phyloP scores from a whole-genome alignment of 2,329 filamentous ascomycete species.

The Diaporthe velutina region DNA sequence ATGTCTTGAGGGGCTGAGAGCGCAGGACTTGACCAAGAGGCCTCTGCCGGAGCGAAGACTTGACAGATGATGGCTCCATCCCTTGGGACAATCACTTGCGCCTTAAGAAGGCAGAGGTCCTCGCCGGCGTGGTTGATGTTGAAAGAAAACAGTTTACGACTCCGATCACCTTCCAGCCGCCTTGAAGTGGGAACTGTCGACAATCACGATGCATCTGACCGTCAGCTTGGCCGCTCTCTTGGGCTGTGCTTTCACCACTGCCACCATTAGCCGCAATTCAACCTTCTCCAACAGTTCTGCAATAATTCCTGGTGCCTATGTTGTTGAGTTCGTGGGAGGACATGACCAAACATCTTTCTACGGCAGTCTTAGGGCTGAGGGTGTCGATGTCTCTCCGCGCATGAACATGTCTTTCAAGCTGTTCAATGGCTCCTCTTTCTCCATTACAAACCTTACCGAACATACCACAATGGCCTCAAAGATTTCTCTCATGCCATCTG shows the following conservation, averaged over 20 bases:
- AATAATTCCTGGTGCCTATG: constrained; percentile 36
- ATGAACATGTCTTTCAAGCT: constrained; percentile 42
- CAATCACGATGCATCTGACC: constrained; percentile 12
- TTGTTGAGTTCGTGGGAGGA: constrained; percentile 44
- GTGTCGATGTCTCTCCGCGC: constrained; percentile 39
- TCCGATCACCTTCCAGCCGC: not conserved
- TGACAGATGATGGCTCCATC: no score
- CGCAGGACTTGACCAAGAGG: no score
- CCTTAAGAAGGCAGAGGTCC: not conserved
- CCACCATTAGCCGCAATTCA: not conserved
- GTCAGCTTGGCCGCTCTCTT: constrained; percentile 9
- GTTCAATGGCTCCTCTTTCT: constrained; percentile 44
- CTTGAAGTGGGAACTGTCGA: not conserved
- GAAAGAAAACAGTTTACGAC: not conserved
- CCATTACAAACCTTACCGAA: constrained; percentile 23
- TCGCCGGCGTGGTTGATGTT: not conserved
- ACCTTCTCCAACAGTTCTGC: not conserved
- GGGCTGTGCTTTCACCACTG: constrained; percentile 1
- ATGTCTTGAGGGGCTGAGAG: not conserved
- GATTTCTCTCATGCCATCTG: constrained; percentile 43
- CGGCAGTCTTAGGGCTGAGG: constrained; percentile 37
- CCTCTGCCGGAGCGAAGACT: not conserved
- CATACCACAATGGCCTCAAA: constrained; percentile 37
- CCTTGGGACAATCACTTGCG: not conserved
- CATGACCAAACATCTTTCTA: constrained; percentile 42